These are phyloP conservation scores for Xerocomus minutiporus DNA, from an alignment of 1,284 basidiomycete species.

Conservation along the genomic window DNA sequence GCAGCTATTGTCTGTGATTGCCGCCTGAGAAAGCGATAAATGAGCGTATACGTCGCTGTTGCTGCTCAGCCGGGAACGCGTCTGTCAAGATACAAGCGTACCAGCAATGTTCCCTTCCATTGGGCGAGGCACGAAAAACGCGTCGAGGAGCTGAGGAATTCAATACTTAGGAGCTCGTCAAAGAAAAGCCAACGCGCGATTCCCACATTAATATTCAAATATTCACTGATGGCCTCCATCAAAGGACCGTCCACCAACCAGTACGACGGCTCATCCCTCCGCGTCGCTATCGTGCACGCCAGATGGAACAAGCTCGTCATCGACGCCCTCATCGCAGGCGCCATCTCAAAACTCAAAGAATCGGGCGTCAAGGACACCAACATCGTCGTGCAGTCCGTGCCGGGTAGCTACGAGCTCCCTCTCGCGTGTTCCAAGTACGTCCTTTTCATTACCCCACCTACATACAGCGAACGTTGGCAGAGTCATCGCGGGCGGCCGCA, in stretches of 20 bases:
- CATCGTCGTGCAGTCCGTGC: constrained; percentile 88
- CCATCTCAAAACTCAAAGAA: constrained; percentile 72
- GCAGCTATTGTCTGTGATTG: constrained; percentile 62
- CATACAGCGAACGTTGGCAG: constrained; percentile 37
- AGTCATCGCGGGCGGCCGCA: constrained; percentile 78
- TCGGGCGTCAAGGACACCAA: constrained; percentile 86
- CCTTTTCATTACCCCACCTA: background rate
- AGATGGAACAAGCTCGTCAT: constrained; percentile 90
- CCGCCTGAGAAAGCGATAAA: constrained; percentile 66
- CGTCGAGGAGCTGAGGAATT: background rate
- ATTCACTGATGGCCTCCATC: constrained; percentile 50
- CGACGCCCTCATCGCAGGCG: constrained; percentile 77
- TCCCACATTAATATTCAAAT: constrained; percentile 15
- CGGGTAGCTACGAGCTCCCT: constrained; percentile 93
- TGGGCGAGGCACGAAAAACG: background rate
- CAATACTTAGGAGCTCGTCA: background rate
- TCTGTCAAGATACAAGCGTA: constrained; percentile 24
- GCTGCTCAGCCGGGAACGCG: constrained; percentile 11
- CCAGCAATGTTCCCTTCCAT: constrained; percentile 50
- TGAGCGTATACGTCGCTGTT: constrained; percentile 65
- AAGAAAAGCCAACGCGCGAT: background rate
- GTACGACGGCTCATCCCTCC: constrained; percentile 75
- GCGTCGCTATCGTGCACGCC: constrained; percentile 88
- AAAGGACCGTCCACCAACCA: constrained; percentile 69
- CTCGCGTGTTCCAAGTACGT: constrained; percentile 76